Base-by-base conservation (phyloP, 2,329 filamentous ascomycete genomes). In the Botryotinia convoluta region DNA sequence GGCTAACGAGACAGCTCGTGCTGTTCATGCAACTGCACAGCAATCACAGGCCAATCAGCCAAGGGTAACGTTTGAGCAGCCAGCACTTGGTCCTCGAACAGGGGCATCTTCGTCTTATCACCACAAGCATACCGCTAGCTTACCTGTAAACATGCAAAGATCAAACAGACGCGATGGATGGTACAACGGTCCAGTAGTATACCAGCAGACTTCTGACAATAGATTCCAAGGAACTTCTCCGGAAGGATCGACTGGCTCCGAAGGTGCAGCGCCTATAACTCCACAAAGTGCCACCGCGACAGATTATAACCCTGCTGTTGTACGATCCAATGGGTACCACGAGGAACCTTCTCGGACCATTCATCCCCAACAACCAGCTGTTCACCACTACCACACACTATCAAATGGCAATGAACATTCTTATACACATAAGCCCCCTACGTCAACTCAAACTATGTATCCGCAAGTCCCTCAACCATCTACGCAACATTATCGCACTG, bases 141-240 rank as follows among this genome's bases (percentile, higher is more conserved):
- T 88, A 1, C 88, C 89, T 0, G 84, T 85, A 0, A 83, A 87
- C 16, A 89, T 87, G 0, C 85, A 88, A 5, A 86, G 89, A 14
- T 89, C 89, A 75, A 84, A 84, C 44, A 93, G 92, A 79, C 87
- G 92, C 4, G 90, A 91, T 74, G 92, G 87, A 1, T 94, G 92
- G 91, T 93, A 93, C 78, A 89, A 93, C 73, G 87, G 86, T 18
- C 86, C 86, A 39, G 75, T 84, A n/a, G 63, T 74, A 18, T 74
- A 79, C 72, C 77, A 81, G 70, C 74, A 78, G 14, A 76, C 77
- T 60, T 29, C 54, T 57, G 74, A 75, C 39, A 60, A 67, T 35
- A 71, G 69, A 60, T 76, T 78, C 14, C 85, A 86, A 70, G 84
- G 86, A 20, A 86, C 86, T 0, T 88, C 87, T 3, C 87, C 87